phyloP scores from a whole-genome alignment of 129 eudicot genomes.

The Sambucus nigra region DNA sequence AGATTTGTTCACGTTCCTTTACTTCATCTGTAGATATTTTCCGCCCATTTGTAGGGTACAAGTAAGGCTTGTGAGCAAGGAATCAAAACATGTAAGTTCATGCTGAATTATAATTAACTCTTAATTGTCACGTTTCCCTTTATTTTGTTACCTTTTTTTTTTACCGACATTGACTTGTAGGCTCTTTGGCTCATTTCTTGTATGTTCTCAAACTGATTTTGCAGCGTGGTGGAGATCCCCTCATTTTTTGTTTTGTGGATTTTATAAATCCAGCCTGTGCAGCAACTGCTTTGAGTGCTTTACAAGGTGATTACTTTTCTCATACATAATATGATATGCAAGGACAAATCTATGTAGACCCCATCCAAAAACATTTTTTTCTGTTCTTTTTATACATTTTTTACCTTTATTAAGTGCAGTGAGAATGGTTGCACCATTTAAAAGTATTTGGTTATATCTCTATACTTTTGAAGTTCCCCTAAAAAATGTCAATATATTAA shows the following conservation, averaged over 20 bases:
- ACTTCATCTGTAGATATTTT: conserved; percentile 40
- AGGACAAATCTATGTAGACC: no score
- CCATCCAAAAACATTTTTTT: no score
- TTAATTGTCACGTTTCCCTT: background rate
- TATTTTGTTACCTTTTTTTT: background rate
- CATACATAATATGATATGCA: no score
- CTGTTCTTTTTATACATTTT: no score
- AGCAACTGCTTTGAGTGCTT: conserved; percentile 57
- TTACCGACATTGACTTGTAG: background rate
- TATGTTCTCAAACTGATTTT: background rate
- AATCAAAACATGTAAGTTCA: conserved; percentile 51
- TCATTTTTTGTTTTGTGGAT: conserved; percentile 80
- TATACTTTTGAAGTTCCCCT: no score
- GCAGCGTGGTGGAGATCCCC: conserved; percentile 62
- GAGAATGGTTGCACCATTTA: no score
- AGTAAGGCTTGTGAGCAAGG: conserved; percentile 58
- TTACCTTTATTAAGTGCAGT: no score
- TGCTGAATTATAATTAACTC: background rate
- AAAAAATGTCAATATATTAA: no score
- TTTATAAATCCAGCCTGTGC: conserved; percentile 55
- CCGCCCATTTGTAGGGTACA: conserved; percentile 78
- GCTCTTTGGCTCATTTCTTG: background rate
- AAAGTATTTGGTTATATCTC: no score
- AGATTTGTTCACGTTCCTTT: conserved; percentile 18
- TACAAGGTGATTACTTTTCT: conserved; percentile 40